phyloP scores from a whole-genome alignment of 257 asterid genomes.

The Nicotiana attenuata region DNA sequence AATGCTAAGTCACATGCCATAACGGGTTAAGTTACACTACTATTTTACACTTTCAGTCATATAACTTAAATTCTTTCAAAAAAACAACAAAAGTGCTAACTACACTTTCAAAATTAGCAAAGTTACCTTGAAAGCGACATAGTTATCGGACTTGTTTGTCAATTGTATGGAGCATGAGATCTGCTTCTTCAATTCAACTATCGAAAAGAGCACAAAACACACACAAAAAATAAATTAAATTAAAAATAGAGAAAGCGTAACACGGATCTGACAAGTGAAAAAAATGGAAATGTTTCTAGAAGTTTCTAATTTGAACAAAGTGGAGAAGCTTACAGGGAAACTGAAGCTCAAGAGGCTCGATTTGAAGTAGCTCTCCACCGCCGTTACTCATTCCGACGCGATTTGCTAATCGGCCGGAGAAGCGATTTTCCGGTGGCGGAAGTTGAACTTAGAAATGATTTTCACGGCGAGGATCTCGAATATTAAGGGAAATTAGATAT shows the following conservation, averaged over 20 bases:
- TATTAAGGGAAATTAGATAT: neutral
- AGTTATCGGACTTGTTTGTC: slow-evolving; percentile 9
- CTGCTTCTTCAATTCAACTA: slow-evolving; percentile 17
- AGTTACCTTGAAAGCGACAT: slow-evolving; percentile 20
- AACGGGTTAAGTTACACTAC: too few relatives aligned
- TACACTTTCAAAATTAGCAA: neutral
- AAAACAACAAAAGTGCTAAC: neutral
- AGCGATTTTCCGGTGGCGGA: slow-evolving; percentile 14
- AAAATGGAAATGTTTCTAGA: neutral
- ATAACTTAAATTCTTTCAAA: too few relatives aligned
- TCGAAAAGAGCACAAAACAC: neutral
- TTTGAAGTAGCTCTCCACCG: slow-evolving; percentile 45
- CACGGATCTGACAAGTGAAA: neutral
- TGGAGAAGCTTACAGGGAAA: neutral
- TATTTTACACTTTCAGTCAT: too few relatives aligned
- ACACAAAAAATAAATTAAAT: neutral
- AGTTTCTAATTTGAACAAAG: neutral
- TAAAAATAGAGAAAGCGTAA: neutral
- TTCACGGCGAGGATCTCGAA: neutral
- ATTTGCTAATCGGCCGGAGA: slow-evolving; percentile 33
- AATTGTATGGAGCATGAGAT: slow-evolving; percentile 10
- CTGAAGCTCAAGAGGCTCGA: slow-evolving; percentile 39
- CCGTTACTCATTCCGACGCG: slow-evolving; percentile 39
- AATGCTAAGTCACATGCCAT: too few relatives aligned
- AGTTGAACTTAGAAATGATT: neutral